These are phyloP conservation scores for Pleurotus sapidus DNA, from an alignment of 768 basidiomycete species.

Conservation along the genomic window DNA sequence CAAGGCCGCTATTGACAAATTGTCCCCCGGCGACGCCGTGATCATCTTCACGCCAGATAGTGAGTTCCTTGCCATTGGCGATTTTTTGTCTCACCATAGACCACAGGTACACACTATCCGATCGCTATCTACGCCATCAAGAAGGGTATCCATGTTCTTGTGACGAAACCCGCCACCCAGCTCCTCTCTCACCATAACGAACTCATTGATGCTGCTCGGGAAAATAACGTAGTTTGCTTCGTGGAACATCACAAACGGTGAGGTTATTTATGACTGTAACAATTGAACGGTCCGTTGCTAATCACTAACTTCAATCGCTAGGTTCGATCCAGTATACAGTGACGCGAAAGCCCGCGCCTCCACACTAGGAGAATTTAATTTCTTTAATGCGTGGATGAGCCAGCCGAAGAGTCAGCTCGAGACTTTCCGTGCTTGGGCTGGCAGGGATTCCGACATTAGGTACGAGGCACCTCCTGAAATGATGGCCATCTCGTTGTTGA, in stretches of 20 bases:
- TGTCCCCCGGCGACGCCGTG: constrained; percentile 83
- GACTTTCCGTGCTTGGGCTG: constrained; percentile 95
- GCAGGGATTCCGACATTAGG: constrained; percentile 93
- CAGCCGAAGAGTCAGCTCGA: constrained; percentile 94
- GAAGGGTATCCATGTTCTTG: constrained; percentile 80
- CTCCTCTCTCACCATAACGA: constrained; percentile 79
- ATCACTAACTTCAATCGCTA: constrained; percentile 17
- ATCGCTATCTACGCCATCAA: constrained; percentile 88
- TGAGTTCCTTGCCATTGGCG: constrained; percentile 28
- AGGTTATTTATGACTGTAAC: constrained; percentile 11
- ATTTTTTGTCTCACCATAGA: background rate
- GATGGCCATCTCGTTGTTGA: background rate
- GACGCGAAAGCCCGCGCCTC: constrained; percentile 81
- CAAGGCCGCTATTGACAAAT: constrained; percentile 73
- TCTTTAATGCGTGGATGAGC: constrained; percentile 97
- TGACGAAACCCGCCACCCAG: constrained; percentile 93
- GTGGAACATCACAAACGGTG: constrained; percentile 95
- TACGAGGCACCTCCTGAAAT: constrained; percentile 15
- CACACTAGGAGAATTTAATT: constrained; percentile 87
- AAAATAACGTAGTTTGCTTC: constrained; percentile 82
- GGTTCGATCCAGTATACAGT: constrained; percentile 89
- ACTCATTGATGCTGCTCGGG: constrained; percentile 71
- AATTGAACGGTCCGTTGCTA: background rate
- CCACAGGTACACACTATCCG: constrained; percentile 73
- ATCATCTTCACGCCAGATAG: constrained; percentile 94